Conservation (phyloP, 83 land plant genomes). For the Thuja plicata region DNA sequence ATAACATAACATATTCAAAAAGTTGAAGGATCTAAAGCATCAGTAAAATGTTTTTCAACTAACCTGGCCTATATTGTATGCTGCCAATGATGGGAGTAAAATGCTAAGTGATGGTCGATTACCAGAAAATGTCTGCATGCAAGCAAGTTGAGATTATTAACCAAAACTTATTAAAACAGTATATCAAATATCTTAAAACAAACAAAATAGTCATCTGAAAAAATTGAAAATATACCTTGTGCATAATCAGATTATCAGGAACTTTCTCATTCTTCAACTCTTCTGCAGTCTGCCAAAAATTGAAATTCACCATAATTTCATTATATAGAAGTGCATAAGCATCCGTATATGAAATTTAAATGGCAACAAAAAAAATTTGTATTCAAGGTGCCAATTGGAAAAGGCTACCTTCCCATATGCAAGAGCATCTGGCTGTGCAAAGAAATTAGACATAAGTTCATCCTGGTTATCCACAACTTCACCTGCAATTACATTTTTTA, state of each 20-base stretch:
- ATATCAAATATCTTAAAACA: not conserved
- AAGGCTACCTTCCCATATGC: slow-evolving; percentile 90
- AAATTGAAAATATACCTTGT: slow-evolving; percentile 62
- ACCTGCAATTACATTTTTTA: slow-evolving; percentile 38
- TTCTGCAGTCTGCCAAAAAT: slow-evolving; percentile 68
- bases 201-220: slow-evolving; percentile 7
- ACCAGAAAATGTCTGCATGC: slow-evolving; percentile 84
- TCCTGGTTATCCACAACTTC: slow-evolving; percentile 96
- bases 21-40: not conserved
- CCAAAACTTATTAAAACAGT: not conserved
- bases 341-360: not conserved
- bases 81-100: slow-evolving; percentile 70
- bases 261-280: slow-evolving; percentile 77
- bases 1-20: not conserved
- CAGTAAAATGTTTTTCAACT: not conserved
- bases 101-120: slow-evolving; percentile 96
- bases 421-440: slow-evolving; percentile 99
- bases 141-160: not conserved
- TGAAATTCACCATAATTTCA: not conserved
- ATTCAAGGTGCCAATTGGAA: not conserved
- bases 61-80: slow-evolving; percentile 94
- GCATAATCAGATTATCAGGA: slow-evolving; percentile 74
- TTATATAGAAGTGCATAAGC: not conserved
- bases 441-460: slow-evolving; percentile 99
- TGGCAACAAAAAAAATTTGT: not conserved